These are phyloP conservation scores for Aphanomyces astaci DNA, from an alignment of 352 stramenopile genomes.

Conservation along the genomic window DNA sequence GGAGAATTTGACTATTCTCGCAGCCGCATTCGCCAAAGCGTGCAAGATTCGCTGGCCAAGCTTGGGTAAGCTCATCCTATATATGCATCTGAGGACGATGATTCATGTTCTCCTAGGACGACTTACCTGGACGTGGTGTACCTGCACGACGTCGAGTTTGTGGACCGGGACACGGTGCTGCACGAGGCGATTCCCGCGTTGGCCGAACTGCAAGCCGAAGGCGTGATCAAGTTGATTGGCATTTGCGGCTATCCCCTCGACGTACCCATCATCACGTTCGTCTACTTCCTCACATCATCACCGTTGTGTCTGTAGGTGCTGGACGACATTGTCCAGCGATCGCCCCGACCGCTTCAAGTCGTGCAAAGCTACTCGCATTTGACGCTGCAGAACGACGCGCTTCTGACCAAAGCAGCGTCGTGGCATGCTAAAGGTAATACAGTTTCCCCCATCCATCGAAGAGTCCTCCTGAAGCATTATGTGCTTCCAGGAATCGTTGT, in stretches of 20 bases:
- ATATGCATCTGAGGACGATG: background rate
- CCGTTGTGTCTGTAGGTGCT: slow-evolving; percentile 61
- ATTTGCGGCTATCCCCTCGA: slow-evolving; percentile 72
- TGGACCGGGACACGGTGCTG: slow-evolving; percentile 41
- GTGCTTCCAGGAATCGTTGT: slow-evolving; percentile 30
- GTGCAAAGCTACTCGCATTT: slow-evolving; percentile 27
- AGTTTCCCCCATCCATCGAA: background rate
- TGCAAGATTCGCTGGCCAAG: slow-evolving; percentile 44
- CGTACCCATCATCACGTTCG: slow-evolving; percentile 32
- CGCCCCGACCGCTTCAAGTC: slow-evolving; percentile 16
- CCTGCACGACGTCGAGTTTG: slow-evolving; percentile 78
- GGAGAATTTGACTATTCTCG: slow-evolving; percentile 70
- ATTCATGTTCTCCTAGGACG: background rate
- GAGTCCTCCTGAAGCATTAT: background rate
- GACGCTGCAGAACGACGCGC: slow-evolving; percentile 27
- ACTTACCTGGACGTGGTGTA: slow-evolving; percentile 70
- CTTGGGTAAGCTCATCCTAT: slow-evolving; percentile 29
- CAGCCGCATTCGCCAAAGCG: slow-evolving; percentile 43
- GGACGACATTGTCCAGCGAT: slow-evolving; percentile 26
- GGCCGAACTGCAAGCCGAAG: slow-evolving; percentile 29
- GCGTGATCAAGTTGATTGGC: slow-evolving; percentile 48
- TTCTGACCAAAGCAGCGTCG: background rate
- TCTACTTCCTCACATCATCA: slow-evolving; percentile 40
- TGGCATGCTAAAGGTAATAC: slow-evolving; percentile 6
- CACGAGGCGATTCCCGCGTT: slow-evolving; percentile 58